Conservation (phyloP, 1,139 yeast genomes). For the Blastobotrys serpentis region DNA sequence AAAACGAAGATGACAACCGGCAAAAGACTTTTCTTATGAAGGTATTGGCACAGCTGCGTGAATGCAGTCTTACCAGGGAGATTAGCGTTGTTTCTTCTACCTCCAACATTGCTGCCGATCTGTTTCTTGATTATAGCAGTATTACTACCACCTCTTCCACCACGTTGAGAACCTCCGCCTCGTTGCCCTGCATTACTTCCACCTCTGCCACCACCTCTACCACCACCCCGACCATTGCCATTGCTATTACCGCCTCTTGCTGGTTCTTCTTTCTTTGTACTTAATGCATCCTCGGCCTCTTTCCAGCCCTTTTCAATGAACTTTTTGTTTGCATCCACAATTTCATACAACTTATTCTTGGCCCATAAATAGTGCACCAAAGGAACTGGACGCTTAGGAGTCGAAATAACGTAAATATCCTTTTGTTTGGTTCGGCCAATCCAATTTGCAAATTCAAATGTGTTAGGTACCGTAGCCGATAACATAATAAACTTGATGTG, state of each 20-base stretch:
- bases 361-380: conserved; percentile 86
- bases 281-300: conserved; percentile 56
- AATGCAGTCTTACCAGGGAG: conserved; percentile 60
- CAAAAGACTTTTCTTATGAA: conserved; percentile 62
- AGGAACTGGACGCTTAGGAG: conserved; percentile 95
- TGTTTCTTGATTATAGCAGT: conserved; percentile 6
- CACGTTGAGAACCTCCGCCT: conserved; percentile 39
- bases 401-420: conserved; percentile 91
- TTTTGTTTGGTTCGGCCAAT: conserved; percentile 95
- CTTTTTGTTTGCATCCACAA: conserved; percentile 69
- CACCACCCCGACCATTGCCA: conserved; percentile 23
- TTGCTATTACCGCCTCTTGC: conserved; percentile 33
- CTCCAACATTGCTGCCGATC: conserved; percentile 5
- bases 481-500: conserved; percentile 85
- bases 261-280: conserved; percentile 41
- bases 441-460: conserved; percentile 98
- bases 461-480: conserved; percentile 97
- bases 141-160: conserved; percentile 36
- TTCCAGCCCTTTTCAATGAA: conserved; percentile 66
- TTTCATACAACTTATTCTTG: conserved; percentile 60
- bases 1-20: conserved; percentile 95
- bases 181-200: conserved; percentile 9
- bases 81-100: conserved; percentile 46
- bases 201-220: conserved; percentile 23
- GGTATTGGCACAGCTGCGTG: conserved; percentile 62